Percentiles rank a stretch among this genome's conserved stretches.
Conservation (phyloP, 176 grass and related monocot genomes). For the Luzula sylvatica region DNA sequence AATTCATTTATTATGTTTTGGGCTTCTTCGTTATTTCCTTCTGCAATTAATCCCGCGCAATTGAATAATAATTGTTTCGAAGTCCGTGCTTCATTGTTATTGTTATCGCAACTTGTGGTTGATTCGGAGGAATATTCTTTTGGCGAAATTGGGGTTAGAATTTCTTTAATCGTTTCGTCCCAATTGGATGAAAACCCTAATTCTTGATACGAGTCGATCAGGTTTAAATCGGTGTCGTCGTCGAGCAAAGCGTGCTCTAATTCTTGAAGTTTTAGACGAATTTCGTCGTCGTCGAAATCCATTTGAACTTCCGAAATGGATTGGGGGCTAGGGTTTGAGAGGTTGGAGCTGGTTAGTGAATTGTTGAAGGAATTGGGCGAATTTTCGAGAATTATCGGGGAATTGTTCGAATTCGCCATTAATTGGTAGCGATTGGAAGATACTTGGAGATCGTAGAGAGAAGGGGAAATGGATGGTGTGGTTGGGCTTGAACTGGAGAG, state of each 20-base stretch:
- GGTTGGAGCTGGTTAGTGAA: constrained; percentile 50
- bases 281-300: constrained; percentile 65
- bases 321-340: constrained; percentile 57
- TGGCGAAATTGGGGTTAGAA: constrained; percentile 49
- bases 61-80: constrained; percentile 81
- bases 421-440: constrained; percentile 39
- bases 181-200: constrained; percentile 43
- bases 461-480: constrained; percentile 26
- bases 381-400: constrained; percentile 25
- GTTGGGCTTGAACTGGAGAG: constrained; percentile 35
- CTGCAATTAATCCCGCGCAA: constrained; percentile 53
- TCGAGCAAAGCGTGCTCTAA: constrained; percentile 75
- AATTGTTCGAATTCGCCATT: constrained; percentile 26
- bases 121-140: constrained; percentile 77
- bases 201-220: constrained; percentile 51
- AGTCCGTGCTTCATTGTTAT: constrained; percentile 50
- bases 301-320: constrained; percentile 61
- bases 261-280: constrained; percentile 80
- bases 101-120: constrained; percentile 57
- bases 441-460: constrained; percentile 42
- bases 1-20: constrained; percentile 75
- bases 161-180: constrained; percentile 58
- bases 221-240: constrained; percentile 56
- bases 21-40: constrained; percentile 56
- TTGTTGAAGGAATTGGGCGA: constrained; percentile 46